phyloP scores from a whole-genome alignment of 305 asterid species.

The Fraxinus sp. region DNA sequence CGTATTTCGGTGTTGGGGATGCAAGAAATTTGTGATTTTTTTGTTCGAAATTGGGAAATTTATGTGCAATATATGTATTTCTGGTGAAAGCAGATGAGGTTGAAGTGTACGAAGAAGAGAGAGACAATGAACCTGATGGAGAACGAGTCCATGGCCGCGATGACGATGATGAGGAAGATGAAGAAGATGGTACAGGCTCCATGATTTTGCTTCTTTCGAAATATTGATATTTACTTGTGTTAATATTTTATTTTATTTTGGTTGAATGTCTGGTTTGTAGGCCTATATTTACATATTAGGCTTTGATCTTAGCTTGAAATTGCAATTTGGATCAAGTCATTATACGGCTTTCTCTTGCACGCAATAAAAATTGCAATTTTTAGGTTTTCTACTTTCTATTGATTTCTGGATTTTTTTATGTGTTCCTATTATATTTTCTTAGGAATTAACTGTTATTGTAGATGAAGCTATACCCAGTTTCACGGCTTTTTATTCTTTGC shows the following conservation, averaged over 20 bases:
- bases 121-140: constrained; percentile 65
- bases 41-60: background rate
- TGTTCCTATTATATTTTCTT: background rate
- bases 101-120: constrained; percentile 72
- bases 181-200: constrained; percentile 68
- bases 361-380: background rate
- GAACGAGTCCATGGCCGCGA: constrained; percentile 50
- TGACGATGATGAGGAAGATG: constrained; percentile 79
- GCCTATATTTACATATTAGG: background rate
- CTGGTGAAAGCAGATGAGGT: constrained; percentile 55
- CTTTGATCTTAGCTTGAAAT: background rate
- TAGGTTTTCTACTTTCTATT: background rate
- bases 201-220: background rate
- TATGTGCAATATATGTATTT: background rate
- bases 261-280: background rate
- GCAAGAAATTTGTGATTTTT: background rate
- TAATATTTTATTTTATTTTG: background rate
- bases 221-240: background rate
- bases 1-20: background rate
- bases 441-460: background rate
- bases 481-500: background rate
- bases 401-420: background rate
- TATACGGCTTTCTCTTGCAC: background rate
- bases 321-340: background rate
- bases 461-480: background rate